Evolutionary conservation across 768 basidiomycete genomes (phyloP), one percentile per base, ranked within the genome.

Genomic region (Albatrellus ellisii): DNA sequence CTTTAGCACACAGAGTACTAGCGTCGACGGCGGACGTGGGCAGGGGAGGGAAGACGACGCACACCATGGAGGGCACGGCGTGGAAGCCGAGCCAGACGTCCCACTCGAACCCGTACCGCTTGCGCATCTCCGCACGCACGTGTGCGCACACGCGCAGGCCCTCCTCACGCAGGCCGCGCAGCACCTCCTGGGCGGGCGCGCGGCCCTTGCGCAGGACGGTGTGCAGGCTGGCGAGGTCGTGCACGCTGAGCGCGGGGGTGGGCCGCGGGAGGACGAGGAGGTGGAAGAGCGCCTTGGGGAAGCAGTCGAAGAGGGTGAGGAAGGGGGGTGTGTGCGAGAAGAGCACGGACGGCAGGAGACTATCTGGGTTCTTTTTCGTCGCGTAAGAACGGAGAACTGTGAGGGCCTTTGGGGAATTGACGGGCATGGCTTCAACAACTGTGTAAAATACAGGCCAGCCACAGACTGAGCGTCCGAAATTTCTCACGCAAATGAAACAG

Each of bases 231-330:
- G 65, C 51, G 28, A 87, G 63, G 24, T 69, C 66, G 8, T 51
- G 56, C 38, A 59, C 49, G 36, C 53, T 17, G 35, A 54, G 51
- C 29, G 34, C 50, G 46, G 58, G 39, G 43, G 68, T 47, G 52
- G 77, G 72, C 29, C 68, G 61, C 12, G 91, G 91, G n/a, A 94
- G 67, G 42, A 94, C 59, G 33, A 95, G 69, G 54, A 90, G 83
- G 60, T 95, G 91, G 57, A 88, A 92, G 42, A 76, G 79, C 4
- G 85, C 77, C 59, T 90, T 90, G 4, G 83, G 83, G 54, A 68
- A 90, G 21, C 64, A 70, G 61, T 90, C 87, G 54, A 75, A 82
- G 40, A 90, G 62, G 4, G 77, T 79, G 35, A 87, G 50, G 6
- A 75, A 70, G 39, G 59, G 67, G 18, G 64, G 55, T 1, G 72